phyloP scores from a whole-genome alignment of 1,139 yeast genomes.

The Geotrichum siamense region DNA sequence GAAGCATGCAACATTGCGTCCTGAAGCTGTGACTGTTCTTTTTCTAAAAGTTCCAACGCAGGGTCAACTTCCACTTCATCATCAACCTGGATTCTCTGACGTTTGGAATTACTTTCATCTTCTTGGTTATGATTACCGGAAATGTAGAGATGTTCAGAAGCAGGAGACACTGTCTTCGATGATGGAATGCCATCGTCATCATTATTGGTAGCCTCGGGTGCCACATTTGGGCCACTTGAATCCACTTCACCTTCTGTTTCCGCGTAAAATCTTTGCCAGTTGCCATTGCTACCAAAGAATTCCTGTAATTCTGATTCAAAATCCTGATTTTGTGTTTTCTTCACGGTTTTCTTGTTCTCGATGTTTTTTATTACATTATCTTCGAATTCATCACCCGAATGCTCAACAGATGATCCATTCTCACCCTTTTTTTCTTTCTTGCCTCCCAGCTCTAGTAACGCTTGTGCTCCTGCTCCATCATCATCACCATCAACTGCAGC shows the following conservation, averaged over 20 bases:
- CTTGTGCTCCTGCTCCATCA: slow-evolving; percentile 28
- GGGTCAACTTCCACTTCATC: slow-evolving; percentile 15
- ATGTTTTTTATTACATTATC: neutral
- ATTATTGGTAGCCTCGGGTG: neutral
- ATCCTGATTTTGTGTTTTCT: slow-evolving; percentile 3
- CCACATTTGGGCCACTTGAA: neutral
- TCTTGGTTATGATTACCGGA: slow-evolving; percentile 18
- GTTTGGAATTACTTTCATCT: slow-evolving; percentile 7
- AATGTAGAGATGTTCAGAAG: slow-evolving; percentile 1
- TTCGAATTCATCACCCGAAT: neutral
- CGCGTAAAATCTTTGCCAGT: slow-evolving; percentile 18
- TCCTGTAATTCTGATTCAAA: slow-evolving; percentile 17
- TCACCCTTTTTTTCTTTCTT: slow-evolving; percentile 3
- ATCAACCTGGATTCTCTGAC: slow-evolving; percentile 1
- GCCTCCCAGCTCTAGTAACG: slow-evolving; percentile 28
- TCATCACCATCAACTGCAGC: slow-evolving; percentile 23
- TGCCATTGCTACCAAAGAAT: slow-evolving; percentile 13
- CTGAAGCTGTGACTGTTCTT: slow-evolving; percentile 24
- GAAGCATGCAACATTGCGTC: slow-evolving; percentile 29
- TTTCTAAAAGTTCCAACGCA: slow-evolving; percentile 14
- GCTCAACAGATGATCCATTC: neutral
- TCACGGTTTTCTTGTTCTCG: neutral
- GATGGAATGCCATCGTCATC: neutral
- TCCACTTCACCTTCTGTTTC: slow-evolving; percentile 11
- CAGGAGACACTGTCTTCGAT: neutral